phyloP scores from a whole-genome alignment of 768 basidiomycete species.

The Mycena latifolia region DNA sequence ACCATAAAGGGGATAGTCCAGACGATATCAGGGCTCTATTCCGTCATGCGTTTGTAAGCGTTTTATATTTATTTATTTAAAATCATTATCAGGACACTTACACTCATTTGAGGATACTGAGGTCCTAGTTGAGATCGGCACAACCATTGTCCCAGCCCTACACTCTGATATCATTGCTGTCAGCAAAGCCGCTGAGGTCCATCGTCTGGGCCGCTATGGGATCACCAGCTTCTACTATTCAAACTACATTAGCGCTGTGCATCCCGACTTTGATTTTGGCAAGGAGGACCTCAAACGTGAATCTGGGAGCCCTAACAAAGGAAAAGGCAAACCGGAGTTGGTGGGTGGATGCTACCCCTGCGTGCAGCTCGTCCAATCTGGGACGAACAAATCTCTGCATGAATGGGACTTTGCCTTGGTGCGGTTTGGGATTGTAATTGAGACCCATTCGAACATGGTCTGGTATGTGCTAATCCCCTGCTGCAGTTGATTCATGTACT shows the following conservation, averaged over 20 bases:
- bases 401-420: background rate
- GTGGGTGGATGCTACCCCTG: background rate
- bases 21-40: conserved; percentile 12
- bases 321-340: background rate
- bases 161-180: fast-evolving
- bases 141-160: background rate
- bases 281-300: no score
- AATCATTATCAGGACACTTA: no score
- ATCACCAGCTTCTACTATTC: background rate
- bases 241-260: background rate
- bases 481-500: background rate
- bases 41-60: conserved; percentile 6
- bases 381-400: background rate
- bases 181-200: background rate
- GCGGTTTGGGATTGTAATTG: background rate
- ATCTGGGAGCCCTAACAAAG: no score
- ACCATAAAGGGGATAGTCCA: conserved; percentile 1
- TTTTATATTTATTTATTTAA: no score
- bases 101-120: conserved; percentile 1
- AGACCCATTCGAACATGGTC: background rate
- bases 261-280: background rate
- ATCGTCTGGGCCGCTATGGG: background rate
- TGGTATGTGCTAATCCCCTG: background rate
- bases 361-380: background rate
- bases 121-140: background rate